phyloP scores from a whole-genome alignment of 306 rosid species.

The cucumber (Cucumis sativus) region DNA sequence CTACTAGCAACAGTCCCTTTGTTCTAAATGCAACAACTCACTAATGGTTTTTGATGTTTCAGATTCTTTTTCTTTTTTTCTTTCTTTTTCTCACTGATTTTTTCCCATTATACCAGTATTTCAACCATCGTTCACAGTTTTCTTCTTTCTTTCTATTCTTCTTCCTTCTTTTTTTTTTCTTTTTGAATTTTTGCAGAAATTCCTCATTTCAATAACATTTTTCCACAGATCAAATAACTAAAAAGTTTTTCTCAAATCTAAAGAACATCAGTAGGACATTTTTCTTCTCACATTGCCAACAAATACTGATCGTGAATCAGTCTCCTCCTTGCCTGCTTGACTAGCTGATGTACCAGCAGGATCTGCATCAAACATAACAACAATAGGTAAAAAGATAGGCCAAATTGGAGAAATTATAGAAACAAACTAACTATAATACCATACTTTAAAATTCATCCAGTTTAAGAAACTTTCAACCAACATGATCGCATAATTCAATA shows the following conservation, averaged over 20 bases:
- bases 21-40: not conserved
- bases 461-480: not conserved
- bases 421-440: too few species aligned
- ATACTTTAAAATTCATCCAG: not conserved
- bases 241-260: not conserved
- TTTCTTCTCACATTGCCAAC: conserved; percentile 81
- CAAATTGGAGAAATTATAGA: not conserved
- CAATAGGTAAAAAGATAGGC: not conserved
- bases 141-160: not conserved
- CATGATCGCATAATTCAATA: not conserved
- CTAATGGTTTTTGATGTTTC: not conserved
- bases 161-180: not conserved
- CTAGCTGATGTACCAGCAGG: conserved; percentile 62
- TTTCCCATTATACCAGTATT: not conserved
- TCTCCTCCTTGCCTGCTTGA: conserved; percentile 76
- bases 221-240: not conserved
- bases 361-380: conserved; percentile 21
- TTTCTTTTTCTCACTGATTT: conserved; percentile 1
- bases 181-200: not conserved
- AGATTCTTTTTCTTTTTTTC: not conserved
- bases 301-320: conserved; percentile 71
- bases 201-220: not conserved
- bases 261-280: not conserved
- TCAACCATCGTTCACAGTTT: not conserved
- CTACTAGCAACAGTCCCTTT: not conserved